phyloP scores from a whole-genome alignment of 2,329 filamentous ascomycete genomes.

The Grosmannia serpens region DNA sequence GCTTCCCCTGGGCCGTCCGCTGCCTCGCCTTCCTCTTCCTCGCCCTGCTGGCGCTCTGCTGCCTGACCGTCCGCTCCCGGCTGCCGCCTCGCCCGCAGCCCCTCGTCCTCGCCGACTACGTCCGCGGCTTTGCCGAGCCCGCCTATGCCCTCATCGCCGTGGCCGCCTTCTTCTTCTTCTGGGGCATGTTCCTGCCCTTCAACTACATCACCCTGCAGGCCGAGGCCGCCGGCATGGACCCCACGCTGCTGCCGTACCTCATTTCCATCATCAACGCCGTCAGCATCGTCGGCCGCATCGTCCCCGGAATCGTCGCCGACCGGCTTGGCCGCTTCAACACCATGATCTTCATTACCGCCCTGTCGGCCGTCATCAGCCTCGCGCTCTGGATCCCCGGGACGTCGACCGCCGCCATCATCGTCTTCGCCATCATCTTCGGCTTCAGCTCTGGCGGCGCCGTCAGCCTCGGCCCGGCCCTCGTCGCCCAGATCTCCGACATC shows the following conservation, averaged over 20 bases:
- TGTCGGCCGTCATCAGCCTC: conserved; percentile 27
- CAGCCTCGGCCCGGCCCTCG: conserved; percentile 41
- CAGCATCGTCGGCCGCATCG: conserved; percentile 38
- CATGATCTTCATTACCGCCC: conserved; percentile 32
- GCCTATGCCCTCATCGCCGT: conserved; percentile 30
- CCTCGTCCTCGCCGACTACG: conserved; percentile 34
- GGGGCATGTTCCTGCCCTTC: conserved; percentile 42
- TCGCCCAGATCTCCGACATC: conserved; percentile 50
- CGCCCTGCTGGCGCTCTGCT: conserved; percentile 18
- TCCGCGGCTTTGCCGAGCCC: conserved; percentile 32
- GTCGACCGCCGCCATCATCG: conserved; percentile 41
- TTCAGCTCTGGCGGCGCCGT: conserved; percentile 55
- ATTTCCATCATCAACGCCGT: conserved; percentile 46
- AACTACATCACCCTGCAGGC: conserved; percentile 41
- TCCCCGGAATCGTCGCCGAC: conserved; percentile 36
- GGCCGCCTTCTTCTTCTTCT: conserved; percentile 43
- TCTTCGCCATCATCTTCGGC: conserved; percentile 52
- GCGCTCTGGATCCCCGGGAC: conserved; percentile 30
- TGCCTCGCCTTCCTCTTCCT: conserved; percentile 25
- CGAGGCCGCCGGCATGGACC: conserved; percentile 28
- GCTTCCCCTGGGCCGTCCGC: conserved; percentile 29
- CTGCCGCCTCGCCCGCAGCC: conserved; percentile 23
- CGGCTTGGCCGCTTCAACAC: conserved; percentile 27
- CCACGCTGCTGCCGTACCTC: conserved; percentile 31
- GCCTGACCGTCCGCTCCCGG: conserved; percentile 22